Percentiles rank a stretch among this genome's conserved stretches.
phyloP scores from a whole-genome alignment of 1,284 basidiomycete genomes.

The Hymenochaete sp. region DNA sequence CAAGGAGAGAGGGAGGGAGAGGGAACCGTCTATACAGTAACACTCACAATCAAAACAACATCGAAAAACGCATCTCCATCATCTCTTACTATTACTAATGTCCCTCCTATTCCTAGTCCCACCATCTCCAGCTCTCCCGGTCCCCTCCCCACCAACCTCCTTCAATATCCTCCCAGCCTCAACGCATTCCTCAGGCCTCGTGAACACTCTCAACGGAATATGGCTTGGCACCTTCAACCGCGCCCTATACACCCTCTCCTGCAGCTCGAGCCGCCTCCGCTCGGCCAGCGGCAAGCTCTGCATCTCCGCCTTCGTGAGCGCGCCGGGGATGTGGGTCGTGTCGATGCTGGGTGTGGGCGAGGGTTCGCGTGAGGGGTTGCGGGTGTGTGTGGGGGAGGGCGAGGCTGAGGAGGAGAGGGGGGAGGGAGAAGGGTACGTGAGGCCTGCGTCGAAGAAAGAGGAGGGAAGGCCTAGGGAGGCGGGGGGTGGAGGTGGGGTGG shows the following conservation, averaged over 20 bases:
- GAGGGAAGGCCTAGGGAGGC: slow-evolving; percentile 2
- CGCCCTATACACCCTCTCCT: slow-evolving; percentile 52
- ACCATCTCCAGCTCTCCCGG: too few relatives aligned
- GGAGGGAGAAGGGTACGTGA: slow-evolving; percentile 1
- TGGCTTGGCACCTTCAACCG: slow-evolving; percentile 44
- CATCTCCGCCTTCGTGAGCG: slow-evolving; percentile 16
- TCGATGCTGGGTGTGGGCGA: slow-evolving; percentile 20
- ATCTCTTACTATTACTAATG: too few relatives aligned
- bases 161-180: slow-evolving; percentile 32
- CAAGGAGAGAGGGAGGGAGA: too few relatives aligned
- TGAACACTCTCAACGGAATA: slow-evolving; percentile 55
- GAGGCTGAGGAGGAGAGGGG: slow-evolving; percentile 9
- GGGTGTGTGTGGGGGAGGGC: slow-evolving; percentile 11
- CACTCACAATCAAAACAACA: too few relatives aligned
- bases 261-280: slow-evolving; percentile 46
- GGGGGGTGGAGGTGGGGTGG: slow-evolving; percentile 3
- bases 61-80: too few relatives aligned
- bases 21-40: too few relatives aligned
- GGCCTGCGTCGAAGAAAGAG: slow-evolving; percentile 8
- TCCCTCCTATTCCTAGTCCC: too few relatives aligned
- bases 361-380: slow-evolving; percentile 5
- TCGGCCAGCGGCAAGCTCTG: slow-evolving; percentile 29
- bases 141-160: too few relatives aligned
- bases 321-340: slow-evolving; percentile 14
- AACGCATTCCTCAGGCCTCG: slow-evolving; percentile 54